A percentile compares a stretch with the other conserved stretches of the same genome.
Evolutionary conservation across 176 grass and related monocot species (phyloP).

Genomic region (bread wheat (Triticum aestivum)): DNA sequence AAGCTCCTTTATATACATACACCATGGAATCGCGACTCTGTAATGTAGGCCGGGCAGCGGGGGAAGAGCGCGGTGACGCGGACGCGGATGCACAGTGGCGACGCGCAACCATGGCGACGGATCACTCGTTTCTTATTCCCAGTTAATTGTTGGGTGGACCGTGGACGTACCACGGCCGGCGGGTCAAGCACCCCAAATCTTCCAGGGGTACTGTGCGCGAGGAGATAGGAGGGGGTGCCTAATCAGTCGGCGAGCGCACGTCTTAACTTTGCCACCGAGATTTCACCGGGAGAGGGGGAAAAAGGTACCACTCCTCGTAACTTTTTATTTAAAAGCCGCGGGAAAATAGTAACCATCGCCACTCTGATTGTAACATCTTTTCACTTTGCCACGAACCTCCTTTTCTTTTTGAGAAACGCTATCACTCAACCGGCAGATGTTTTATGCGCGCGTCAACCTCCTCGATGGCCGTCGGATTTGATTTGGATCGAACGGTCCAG

Average conservation of each 20-base stretch:
- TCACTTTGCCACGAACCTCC: no score
- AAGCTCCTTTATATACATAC: conserved; percentile 32
- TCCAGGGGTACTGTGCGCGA: background rate
- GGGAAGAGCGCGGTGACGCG: background rate
- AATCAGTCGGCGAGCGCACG: background rate
- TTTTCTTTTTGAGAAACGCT: no score
- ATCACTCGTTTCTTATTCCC: background rate
- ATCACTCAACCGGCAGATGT: no score
- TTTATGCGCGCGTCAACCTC: no score
- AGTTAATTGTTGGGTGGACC: background rate
- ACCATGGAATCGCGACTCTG: background rate
- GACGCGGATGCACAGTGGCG: background rate
- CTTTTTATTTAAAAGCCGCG: background rate
- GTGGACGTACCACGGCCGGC: background rate
- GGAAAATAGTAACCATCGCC: background rate
- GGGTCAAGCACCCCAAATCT: conserved; percentile 32
- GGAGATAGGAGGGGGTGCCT: no score
- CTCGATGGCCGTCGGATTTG: no score
- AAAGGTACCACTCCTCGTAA: no score
- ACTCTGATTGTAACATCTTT: no score
- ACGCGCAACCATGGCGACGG: conserved; percentile 29
- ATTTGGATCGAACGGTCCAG: no score
- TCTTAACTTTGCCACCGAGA: background rate
- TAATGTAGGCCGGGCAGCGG: background rate
- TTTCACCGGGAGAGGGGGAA: background rate